A percentile compares a stretch with the other conserved stretches of the same genome.
Evolutionary conservation across 768 basidiomycete genomes (phyloP).

Genomic region (Kwoniella europaea): DNA sequence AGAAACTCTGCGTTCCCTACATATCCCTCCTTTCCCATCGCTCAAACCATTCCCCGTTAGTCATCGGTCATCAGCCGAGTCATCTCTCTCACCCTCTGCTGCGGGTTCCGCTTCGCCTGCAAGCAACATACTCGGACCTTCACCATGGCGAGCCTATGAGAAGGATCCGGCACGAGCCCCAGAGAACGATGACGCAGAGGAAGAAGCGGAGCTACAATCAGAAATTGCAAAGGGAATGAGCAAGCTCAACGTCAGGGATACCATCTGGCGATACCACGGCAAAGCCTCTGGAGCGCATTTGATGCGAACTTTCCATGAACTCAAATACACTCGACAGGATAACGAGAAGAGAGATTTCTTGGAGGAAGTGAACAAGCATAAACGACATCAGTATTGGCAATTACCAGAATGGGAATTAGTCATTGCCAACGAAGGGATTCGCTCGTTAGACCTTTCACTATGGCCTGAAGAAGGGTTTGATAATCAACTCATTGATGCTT

Average conservation of each 20-base stretch:
- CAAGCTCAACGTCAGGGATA: constrained; percentile 38
- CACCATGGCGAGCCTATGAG: constrained; percentile 40
- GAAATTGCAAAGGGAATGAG: constrained; percentile 34
- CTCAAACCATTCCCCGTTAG: constrained; percentile 53
- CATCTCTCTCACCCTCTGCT: constrained; percentile 20
- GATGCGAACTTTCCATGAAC: constrained; percentile 43
- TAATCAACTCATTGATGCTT: constrained; percentile 65
- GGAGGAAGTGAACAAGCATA: constrained; percentile 30
- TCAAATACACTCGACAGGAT: constrained; percentile 33
- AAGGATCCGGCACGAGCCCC: constrained; percentile 32
- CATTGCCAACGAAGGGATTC: constrained; percentile 43
- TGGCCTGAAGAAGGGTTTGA: constrained; percentile 69
- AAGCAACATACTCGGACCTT: constrained; percentile 24
- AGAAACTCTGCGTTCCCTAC: constrained; percentile 38
- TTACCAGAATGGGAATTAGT: constrained; percentile 58
- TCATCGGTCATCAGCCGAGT: constrained; percentile 19
- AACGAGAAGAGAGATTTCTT: constrained; percentile 21
- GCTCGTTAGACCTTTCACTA: constrained; percentile 59
- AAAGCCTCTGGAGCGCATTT: constrained; percentile 54
- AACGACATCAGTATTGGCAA: constrained; percentile 57
- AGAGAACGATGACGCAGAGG: constrained; percentile 23
- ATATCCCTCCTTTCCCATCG: constrained; percentile 46
- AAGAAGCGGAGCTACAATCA: constrained; percentile 33
- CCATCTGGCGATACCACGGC: constrained; percentile 53
- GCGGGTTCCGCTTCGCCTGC: constrained; percentile 19